Percentiles rank a stretch among this genome's conserved stretches.
phyloP scores from a whole-genome alignment of 2,329 filamentous ascomycete genomes.

The Cladosporium velox region DNA sequence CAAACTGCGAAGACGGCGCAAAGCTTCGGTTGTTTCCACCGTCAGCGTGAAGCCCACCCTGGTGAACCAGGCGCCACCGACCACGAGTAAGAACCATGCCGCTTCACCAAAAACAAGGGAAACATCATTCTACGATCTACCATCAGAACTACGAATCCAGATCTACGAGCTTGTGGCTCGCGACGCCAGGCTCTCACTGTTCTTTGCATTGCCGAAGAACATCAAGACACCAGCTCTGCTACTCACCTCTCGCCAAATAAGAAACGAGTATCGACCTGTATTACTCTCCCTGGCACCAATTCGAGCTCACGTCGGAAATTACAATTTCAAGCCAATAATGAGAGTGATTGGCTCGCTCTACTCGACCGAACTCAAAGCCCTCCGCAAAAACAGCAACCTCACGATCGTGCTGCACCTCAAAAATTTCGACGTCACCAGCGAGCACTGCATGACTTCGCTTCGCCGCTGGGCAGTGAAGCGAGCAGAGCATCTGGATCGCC shows the following conservation, averaged over 20 bases:
- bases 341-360: constrained; percentile 31
- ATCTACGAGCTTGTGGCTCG: constrained; percentile 31
- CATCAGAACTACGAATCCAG: constrained; percentile 35
- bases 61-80: neutral
- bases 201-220: neutral
- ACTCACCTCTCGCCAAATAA: constrained; percentile 29
- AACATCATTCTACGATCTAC: constrained; percentile 33
- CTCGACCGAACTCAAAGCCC: constrained; percentile 32
- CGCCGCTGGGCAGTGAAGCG: constrained; percentile 30
- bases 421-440: constrained; percentile 11
- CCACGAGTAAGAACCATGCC: neutral
- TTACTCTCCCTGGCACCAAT: constrained; percentile 31
- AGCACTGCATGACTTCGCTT: constrained; percentile 21
- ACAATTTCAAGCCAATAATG: constrained; percentile 32
- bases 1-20: neutral
- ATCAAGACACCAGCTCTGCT: constrained; percentile 29
- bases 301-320: constrained; percentile 26
- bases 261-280: constrained; percentile 32
- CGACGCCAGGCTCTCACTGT: constrained; percentile 21
- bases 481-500: constrained; percentile 27
- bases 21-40: neutral
- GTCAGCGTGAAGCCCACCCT: neutral
- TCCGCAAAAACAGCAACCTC: constrained; percentile 30
- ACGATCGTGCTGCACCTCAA: constrained; percentile 23
- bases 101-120: neutral